These are phyloP conservation scores for Myxozyma neglecta DNA, from an alignment of 805 yeast species.

Conservation along the genomic window DNA sequence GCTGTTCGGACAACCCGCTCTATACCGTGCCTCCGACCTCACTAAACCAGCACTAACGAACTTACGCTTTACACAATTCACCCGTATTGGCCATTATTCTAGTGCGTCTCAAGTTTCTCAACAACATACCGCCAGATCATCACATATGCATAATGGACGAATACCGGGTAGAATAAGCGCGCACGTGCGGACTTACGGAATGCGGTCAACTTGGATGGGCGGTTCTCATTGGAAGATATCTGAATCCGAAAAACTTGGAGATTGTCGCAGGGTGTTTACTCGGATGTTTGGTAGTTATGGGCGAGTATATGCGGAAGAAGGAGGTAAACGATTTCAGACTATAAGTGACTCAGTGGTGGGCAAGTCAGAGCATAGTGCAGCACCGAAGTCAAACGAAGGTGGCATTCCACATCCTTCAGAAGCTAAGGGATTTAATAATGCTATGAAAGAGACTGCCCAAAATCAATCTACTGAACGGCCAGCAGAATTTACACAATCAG, in stretches of 20 bases:
- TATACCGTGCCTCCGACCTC: not conserved
- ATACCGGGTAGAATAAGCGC: not conserved
- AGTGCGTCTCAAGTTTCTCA: not conserved
- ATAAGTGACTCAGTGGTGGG: not conserved
- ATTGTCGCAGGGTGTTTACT: not conserved
- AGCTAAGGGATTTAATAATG: not conserved
- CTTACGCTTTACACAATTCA: not conserved
- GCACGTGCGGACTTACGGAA: not conserved
- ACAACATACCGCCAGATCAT: not conserved
- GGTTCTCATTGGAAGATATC: not conserved
- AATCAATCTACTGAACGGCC: not conserved
- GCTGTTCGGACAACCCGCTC: not conserved
- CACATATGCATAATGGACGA: not conserved
- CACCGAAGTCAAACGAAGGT: conserved; percentile 3
- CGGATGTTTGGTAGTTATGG: conserved; percentile 2
- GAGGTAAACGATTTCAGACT: not conserved
- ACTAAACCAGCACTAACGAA: not conserved
- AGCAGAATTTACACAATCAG: not conserved
- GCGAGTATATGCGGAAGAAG: not conserved
- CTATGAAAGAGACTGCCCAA: not conserved
- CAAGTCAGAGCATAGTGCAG: not conserved
- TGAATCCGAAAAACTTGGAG: not conserved
- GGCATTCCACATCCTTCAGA: not conserved
- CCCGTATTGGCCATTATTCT: not conserved
- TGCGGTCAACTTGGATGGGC: not conserved